phyloP scores from a whole-genome alignment of 1,284 basidiomycete species.

The Phylloporus gajari region DNA sequence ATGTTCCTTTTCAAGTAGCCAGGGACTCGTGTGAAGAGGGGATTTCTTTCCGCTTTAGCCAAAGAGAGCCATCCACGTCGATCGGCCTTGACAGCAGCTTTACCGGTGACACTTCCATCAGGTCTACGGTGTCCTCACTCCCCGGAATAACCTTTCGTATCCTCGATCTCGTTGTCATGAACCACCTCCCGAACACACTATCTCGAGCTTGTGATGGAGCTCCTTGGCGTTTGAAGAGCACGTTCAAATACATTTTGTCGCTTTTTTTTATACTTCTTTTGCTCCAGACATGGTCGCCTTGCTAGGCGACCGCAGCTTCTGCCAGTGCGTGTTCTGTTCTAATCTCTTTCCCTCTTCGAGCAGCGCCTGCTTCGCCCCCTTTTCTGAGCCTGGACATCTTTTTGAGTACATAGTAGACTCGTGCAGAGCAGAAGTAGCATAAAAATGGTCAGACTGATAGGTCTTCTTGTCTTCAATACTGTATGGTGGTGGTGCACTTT shows the following conservation, averaged over 20 bases:
- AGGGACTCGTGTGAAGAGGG: no score
- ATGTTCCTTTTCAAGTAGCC: no score
- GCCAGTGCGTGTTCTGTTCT: conserved; percentile 71
- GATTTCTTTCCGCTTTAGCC: no score
- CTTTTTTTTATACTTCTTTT: conserved; percentile 51
- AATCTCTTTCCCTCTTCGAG: conserved; percentile 81
- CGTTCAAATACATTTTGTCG: conserved; percentile 73
- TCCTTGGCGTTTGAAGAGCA: conserved; percentile 88
- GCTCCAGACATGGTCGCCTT: conserved; percentile 21
- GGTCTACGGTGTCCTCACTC: no score
- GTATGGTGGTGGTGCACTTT: no score
- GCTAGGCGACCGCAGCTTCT: conserved; percentile 31
- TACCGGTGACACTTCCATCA: no score
- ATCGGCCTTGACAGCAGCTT: no score
- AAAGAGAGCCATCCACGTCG: no score
- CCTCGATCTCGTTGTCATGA: no score
- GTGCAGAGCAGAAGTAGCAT: conserved; percentile 78
- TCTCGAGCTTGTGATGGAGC: conserved; percentile 78
- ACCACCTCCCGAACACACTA: conserved; percentile 75
- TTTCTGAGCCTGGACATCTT: conserved; percentile 80
- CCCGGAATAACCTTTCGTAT: no score
- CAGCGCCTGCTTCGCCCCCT: conserved; percentile 78
- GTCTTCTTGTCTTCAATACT: no score
- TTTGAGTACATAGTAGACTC: conserved; percentile 82
- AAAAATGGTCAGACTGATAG: no score